phyloP scores from a whole-genome alignment of 257 asterid genomes.

The Catharanthus roseus region DNA sequence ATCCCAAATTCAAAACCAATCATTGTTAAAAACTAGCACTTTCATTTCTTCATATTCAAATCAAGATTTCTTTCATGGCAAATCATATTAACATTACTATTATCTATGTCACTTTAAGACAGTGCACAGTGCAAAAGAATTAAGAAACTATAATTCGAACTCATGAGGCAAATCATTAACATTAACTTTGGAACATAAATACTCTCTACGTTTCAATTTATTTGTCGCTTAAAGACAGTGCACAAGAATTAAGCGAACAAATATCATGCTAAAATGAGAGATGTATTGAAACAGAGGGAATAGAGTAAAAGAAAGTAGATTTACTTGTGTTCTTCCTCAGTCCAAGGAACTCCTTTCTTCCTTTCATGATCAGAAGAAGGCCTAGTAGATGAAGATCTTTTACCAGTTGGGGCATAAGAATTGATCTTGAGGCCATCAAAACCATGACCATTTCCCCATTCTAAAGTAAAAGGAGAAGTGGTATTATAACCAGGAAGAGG shows the following conservation, averaged over 20 bases:
- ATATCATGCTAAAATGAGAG: too few relatives aligned
- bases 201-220: too few relatives aligned
- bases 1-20: not conserved
- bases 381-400: slow-evolving; percentile 42
- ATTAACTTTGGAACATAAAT: not conserved
- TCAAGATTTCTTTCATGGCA: too few relatives aligned
- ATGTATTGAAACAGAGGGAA: too few relatives aligned
- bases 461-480: slow-evolving; percentile 63
- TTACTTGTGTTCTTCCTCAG: slow-evolving; percentile 93
- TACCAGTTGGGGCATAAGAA: slow-evolving; percentile 36
- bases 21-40: not conserved
- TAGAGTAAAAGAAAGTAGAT: not conserved
- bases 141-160: too few relatives aligned
- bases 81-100: too few relatives aligned
- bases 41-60: not conserved
- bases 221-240: too few relatives aligned
- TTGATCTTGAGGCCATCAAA: slow-evolving; percentile 47
- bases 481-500: slow-evolving; percentile 67
- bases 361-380: slow-evolving; percentile 71
- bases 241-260: too few relatives aligned
- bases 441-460: slow-evolving; percentile 57
- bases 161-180: too few relatives aligned
- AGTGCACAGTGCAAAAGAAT: too few relatives aligned
- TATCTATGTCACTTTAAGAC: too few relatives aligned
- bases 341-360: slow-evolving; percentile 96